Evolutionary conservation across 495 filamentous ascomycete genomes (phyloP).

Genomic region (Penicillium robsamsonii): DNA sequence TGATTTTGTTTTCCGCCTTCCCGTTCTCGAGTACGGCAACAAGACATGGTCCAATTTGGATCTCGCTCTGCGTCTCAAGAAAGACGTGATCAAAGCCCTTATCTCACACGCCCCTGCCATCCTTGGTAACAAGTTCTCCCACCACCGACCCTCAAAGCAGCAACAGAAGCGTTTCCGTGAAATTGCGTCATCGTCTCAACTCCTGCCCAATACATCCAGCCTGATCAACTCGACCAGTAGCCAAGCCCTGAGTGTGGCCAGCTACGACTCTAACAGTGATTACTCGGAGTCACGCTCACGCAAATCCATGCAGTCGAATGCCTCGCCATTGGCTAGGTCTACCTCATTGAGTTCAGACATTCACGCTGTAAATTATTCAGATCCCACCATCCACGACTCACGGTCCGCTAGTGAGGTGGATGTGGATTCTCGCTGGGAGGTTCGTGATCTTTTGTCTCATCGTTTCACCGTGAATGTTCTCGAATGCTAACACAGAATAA

Average conservation of each 20-base stretch:
- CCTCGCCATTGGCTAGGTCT: slow-evolving; percentile 40
- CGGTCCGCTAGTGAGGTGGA: slow-evolving; percentile 42
- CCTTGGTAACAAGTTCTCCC: slow-evolving; percentile 92
- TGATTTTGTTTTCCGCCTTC: slow-evolving; percentile 94
- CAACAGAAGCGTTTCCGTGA: slow-evolving; percentile 79
- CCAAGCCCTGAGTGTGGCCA: slow-evolving; percentile 30
- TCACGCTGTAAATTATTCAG: slow-evolving; percentile 24
- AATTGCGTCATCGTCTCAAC: slow-evolving; percentile 56
- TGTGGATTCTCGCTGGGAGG: slow-evolving; percentile 46
- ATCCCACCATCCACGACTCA: slow-evolving; percentile 28
- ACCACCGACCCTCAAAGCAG: slow-evolving; percentile 74
- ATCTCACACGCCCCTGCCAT: slow-evolving; percentile 96
- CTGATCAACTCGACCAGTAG: slow-evolving; percentile 28
- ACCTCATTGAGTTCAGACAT: slow-evolving; percentile 40
- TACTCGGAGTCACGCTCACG: slow-evolving; percentile 39
- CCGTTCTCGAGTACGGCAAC: slow-evolving; percentile 91
- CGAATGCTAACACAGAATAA: slow-evolving; percentile 20
- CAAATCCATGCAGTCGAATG: slow-evolving; percentile 37
- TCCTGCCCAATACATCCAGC: slow-evolving; percentile 54
- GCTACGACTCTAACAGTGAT: slow-evolving; percentile 43
- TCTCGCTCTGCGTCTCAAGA: slow-evolving; percentile 86
- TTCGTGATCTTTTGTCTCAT: slow-evolving; percentile 14
- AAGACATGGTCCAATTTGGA: slow-evolving; percentile 99
- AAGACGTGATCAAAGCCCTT: slow-evolving; percentile 87
- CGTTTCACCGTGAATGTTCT: neutral